Evolutionary conservation across 1,139 yeast species (phyloP), one percentile per base, ranked within the genome.

Genomic region (Blastobotrys elegans): DNA sequence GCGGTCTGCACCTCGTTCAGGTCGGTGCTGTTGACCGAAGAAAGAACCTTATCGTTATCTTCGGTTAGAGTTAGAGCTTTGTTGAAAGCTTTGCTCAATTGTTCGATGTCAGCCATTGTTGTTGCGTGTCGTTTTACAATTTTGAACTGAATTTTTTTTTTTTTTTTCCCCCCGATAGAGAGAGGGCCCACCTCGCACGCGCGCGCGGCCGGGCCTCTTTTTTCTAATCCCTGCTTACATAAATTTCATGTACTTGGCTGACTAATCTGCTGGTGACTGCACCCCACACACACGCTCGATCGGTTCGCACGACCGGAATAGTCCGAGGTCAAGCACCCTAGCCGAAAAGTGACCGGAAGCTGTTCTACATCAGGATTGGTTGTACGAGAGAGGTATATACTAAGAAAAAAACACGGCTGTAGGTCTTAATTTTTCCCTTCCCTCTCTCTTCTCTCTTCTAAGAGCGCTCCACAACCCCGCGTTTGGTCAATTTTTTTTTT

Each of bases 1-100:
- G 96, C 96, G 57, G 75, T 72, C 69, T 79, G 80, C 42, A 64
- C 54, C 30, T 62, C 63, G 20, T 57, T 49, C 38, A 64, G 61
- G 21, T 54, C 52, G 34, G 51, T 43, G 24, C 53, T 49, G 33
- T 47, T 49, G 20, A 58, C 48, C 33, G 55, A 46, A 31, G 55
- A 44, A 30, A 52, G 49, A 18, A 61, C 50, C 2, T 52, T 45
- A 16, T 57, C 55, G 43, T 63, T 62, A 7, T 42, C 43, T 33
- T 54, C 47, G 48, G 53, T 57, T 24, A 61, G 50, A n/a, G 53
- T 49, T 44, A 61, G 52, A 24, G 61, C 47, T 47, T 54, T 50
- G 42, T 53, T 54, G 48, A 61, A 61, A 21, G 58, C 59, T 42
- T 57, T 50, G 45, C 59, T 52, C 36, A 61, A 54, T 27, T 50